Evolutionary conservation across 768 basidiomycete genomes (phyloP), one percentile per base, ranked within the genome.

Genomic region (Floccularia luteovirens): DNA sequence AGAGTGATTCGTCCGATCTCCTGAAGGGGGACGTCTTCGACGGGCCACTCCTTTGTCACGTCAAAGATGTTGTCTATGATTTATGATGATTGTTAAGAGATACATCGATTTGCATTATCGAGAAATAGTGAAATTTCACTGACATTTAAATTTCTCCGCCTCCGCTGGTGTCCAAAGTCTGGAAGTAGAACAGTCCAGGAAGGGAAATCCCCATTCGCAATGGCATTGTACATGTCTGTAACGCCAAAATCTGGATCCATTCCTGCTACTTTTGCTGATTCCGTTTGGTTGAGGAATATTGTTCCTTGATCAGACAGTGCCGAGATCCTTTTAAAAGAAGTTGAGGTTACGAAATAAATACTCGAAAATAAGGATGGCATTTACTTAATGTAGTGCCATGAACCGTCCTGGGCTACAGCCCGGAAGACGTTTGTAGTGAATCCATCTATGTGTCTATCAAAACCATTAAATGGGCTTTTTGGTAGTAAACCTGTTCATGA

Each of bases 151-250:
- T 27, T 64, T 64, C 55, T 74, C 66, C 11, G 76, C 77, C 50
- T 77, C 60, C 43, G 70, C 48, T 5, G 69, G 57, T 1, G 71
- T 70, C n/a, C 64, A 78, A 66, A 20, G 63, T 66, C 57, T 78
- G 77, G 10, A 75, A 70, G 47, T 72, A 75, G 13, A n/a, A 79
- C 49, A 38, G 75, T 76, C 70, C 72, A 79, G 45, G 69, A 67
- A 19, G 77, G 76, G 58, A 63, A 76, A 5, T 67, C 56, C 10
- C 68, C 67, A 21, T 63, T 61, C 45, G 71, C 70, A 46, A 80
- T 79, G 13, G 76, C 62, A 20, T 76, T 73, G 44, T 57, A 75
- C n/a, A 79, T 55, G 49, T 79, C 76, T 24, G 72, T 62, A 22
- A 71, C 62, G 41, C 73, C 73, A 56, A 70, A 80, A 51, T 80